Evolutionary conservation across 2,329 filamentous ascomycete genomes (phyloP), one percentile per base, ranked within the genome.

Genomic region (Coniella lustricola): DNA sequence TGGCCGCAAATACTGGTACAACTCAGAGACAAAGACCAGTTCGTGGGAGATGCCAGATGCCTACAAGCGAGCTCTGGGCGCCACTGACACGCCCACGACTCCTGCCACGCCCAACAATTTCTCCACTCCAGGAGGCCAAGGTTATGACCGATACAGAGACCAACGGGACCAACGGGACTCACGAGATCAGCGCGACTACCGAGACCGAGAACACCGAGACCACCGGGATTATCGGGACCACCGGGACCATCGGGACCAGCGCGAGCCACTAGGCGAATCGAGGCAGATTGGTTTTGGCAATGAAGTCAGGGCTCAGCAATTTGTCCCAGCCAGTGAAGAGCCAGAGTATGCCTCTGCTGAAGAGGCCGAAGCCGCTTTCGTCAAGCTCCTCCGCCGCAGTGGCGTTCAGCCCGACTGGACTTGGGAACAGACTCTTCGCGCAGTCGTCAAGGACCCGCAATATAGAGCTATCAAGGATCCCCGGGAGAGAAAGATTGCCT

Each of bases 1-100:
- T 55, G 93, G 91, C 40, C 82, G 84, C 59, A 88, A 91, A 63
- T 98, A 98, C 69, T 98, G 90, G 87, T 91, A 90, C 67, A 93
- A 98, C 66, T 87, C 84, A 31, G 85, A 94, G 67, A 90, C 87
- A 38, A 90, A 91, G 68, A 79, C 90, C 70, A 97, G 90, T 65
- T 89, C 87, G 29, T 98, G 93, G 93, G 85, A 90, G 61, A 90
- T 95, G 77, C 93, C 93, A 48, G 86, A 89, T 48, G 81, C 72
- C 54, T 90, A 90, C 69, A 89, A 87, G 62, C 76, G 77, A 58
- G 86, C 87, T 52, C 72, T 90, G 50, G 83, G 83, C 44, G 77
- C 81, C 54, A 73, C 73, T 35, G 64, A 62, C 39, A 65, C 70
- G 13, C 66, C 73, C 3, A 63, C 66, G 12, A 69, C 71, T 22